Percentiles rank a stretch among this genome's conserved stretches.
phyloP scores from a whole-genome alignment of 805 yeast genomes.

The Candida schatavii region DNA sequence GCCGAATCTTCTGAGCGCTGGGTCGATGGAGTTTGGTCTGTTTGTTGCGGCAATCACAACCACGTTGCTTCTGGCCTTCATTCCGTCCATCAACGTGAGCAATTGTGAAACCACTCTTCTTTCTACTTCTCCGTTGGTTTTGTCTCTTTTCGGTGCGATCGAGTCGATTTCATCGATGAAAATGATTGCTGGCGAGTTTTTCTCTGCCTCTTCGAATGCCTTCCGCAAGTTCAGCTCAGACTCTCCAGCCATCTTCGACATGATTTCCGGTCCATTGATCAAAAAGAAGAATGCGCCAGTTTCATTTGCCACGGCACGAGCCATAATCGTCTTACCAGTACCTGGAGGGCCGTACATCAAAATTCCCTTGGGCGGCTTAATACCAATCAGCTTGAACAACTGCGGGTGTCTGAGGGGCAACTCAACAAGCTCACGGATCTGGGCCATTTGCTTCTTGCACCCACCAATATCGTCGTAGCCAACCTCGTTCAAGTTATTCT shows the following conservation, averaged over 20 bases:
- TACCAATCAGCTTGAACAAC: conserved; percentile 95
- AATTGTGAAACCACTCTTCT: conserved; percentile 98
- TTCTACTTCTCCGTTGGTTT: conserved; percentile 99
- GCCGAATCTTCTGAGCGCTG: conserved; percentile 82
- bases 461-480: conserved; percentile 99
- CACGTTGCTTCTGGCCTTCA: conserved; percentile 98
- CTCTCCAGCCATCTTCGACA: conserved; percentile 99
- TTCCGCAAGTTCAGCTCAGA: conserved; percentile 95
- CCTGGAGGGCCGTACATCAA: conserved; percentile 99
- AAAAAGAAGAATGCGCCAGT: conserved; percentile 98
- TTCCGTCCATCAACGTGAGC: conserved; percentile 98
- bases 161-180: conserved; percentile 99
- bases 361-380: conserved; percentile 98
- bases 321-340: conserved; percentile 99
- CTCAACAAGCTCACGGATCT: conserved; percentile 97
- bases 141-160: conserved; percentile 99
- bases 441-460: conserved; percentile 99
- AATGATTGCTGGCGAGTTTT: conserved; percentile 95
- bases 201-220: conserved; percentile 99
- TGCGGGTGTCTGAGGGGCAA: conserved; percentile 98
- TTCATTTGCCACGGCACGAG: conserved; percentile 99
- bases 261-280: conserved; percentile 98
- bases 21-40: conserved; percentile 83
- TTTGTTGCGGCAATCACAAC: conserved; percentile 98
- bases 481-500: conserved; percentile 91